Evolutionary conservation across 257 asterid species (phyloP), one percentile per base, ranked within the genome.

Genomic region (Penstemon davidsonii): DNA sequence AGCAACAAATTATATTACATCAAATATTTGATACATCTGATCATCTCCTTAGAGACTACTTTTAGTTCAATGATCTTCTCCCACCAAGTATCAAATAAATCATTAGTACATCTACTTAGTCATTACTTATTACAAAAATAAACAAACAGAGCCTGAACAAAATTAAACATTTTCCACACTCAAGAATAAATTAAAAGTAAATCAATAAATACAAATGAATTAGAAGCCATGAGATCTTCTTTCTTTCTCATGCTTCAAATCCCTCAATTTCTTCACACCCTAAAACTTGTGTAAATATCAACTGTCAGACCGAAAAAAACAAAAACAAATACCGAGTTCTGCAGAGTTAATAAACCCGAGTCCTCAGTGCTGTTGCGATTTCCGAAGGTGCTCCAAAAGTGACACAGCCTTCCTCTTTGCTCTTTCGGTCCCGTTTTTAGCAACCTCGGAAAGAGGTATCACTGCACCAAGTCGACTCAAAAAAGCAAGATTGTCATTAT

Each of bases 401-500:
- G 96, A 86, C 40, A 73, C 58, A 6, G 97, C 97, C 80, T 92
- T 92, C 77, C 97, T 75, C 81, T 85, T 85, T 0, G 95, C 96
- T 67, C 98, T 84, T 70, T 92, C 98, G 0, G 98, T 82, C 59
- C 98, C 98, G 18, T 64, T 86, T 70, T 69, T 76, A n/a, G 90
- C 74, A 36, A 92, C 78, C 75, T 92, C 97, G 0, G 88, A 46
- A 5, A 92, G 87, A 36, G 96, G 96, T 37, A 83, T 67, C 10
- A 76, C 75, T 0, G 93, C 98, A 0, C 98, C 96, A 4, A 92
- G 97, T 73, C 98, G 77, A 50, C 91, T 71, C 55, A 89, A 60
- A 71, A 84, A 82, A 39, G 91, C 80, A 39, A 92, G 87, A 53
- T 86, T 92, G 6, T 82, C 88, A 1, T 72, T 53, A 53, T 92